Evolutionary conservation across 73 alveolate genomes (phyloP).

Genomic region (Paramecium bursaria): DNA sequence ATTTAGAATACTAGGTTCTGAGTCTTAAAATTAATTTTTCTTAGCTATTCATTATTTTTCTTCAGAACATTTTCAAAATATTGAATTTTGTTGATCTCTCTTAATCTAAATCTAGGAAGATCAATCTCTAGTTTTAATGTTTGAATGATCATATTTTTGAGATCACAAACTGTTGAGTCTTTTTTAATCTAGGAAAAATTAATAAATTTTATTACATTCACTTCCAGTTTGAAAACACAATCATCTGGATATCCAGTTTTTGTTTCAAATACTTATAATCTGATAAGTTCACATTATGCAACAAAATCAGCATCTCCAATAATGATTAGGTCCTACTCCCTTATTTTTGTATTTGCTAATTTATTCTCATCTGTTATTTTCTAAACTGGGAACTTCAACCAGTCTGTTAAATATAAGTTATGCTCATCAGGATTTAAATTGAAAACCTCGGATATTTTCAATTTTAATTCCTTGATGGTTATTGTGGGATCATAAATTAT

Average conservation of each 20-base stretch:
- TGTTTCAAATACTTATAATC: constrained; percentile 6
- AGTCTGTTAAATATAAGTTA: constrained; percentile 78
- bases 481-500: constrained; percentile 69
- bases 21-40: not conserved
- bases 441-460: constrained; percentile 70
- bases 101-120: constrained; percentile 10
- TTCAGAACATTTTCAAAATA: constrained; percentile 10
- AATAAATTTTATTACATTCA: not conserved
- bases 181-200: constrained; percentile 2
- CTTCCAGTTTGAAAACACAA: not conserved
- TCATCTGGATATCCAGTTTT: constrained; percentile 56
- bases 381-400: constrained; percentile 75
- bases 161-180: constrained; percentile 27
- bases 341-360: not conserved
- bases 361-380: constrained; percentile 71
- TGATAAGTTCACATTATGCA: constrained; percentile 17
- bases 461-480: constrained; percentile 74
- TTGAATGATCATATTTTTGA: constrained; percentile 29
- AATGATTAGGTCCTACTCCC: constrained; percentile 37
- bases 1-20: constrained; percentile 15
- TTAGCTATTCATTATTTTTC: not conserved
- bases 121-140: not conserved
- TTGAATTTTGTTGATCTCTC: constrained; percentile 25
- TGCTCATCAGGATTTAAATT: constrained; percentile 66
- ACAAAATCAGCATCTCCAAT: not conserved